A percentile compares a stretch with the other conserved stretches of the same genome.
Evolutionary conservation across 2,329 filamentous ascomycete genomes (phyloP).

Genomic region (Aspergillus pseudonomiae): DNA sequence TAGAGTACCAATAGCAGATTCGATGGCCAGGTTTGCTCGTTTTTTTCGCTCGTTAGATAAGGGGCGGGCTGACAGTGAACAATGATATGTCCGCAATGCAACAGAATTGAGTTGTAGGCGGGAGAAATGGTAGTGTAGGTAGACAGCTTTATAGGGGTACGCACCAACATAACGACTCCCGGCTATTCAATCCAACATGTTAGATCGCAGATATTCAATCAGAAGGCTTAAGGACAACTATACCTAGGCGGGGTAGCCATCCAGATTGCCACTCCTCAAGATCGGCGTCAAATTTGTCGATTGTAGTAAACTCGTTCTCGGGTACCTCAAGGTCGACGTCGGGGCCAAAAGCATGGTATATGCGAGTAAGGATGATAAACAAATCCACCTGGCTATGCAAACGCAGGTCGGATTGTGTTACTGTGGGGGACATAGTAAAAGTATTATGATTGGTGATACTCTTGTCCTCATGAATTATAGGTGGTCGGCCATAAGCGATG

Average conservation of each 20-base stretch:
- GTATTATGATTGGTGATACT: slow-evolving; percentile 41
- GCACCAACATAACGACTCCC: slow-evolving; percentile 51
- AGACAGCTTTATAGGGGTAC: slow-evolving; percentile 55
- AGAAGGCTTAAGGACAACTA: background rate
- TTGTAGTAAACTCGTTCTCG: slow-evolving; percentile 43
- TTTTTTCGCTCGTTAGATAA: slow-evolving; percentile 51
- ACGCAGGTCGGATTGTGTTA: slow-evolving; percentile 39
- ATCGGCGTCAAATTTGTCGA: slow-evolving; percentile 45
- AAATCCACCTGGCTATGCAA: slow-evolving; percentile 48
- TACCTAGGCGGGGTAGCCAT: slow-evolving; percentile 42
- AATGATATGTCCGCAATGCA: slow-evolving; percentile 51
- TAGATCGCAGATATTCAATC: slow-evolving; percentile 1
- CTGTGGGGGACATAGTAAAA: slow-evolving; percentile 34
- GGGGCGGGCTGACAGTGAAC: slow-evolving; percentile 37
- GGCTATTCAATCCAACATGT: slow-evolving; percentile 30
- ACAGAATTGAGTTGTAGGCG: slow-evolving; percentile 55
- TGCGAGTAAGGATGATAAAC: slow-evolving; percentile 49
- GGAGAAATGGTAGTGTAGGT: slow-evolving; percentile 56
- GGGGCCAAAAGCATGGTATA: slow-evolving; percentile 48
- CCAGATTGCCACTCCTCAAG: slow-evolving; percentile 41
- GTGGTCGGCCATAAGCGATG: slow-evolving; percentile 48
- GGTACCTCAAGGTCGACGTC: slow-evolving; percentile 47
- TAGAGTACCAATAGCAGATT: slow-evolving; percentile 47
- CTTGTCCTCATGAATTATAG: slow-evolving; percentile 46
- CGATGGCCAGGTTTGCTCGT: slow-evolving; percentile 48